Evolutionary conservation across 345 rosid genomes (phyloP).

Genomic region (Bretschneidera sinensis): DNA sequence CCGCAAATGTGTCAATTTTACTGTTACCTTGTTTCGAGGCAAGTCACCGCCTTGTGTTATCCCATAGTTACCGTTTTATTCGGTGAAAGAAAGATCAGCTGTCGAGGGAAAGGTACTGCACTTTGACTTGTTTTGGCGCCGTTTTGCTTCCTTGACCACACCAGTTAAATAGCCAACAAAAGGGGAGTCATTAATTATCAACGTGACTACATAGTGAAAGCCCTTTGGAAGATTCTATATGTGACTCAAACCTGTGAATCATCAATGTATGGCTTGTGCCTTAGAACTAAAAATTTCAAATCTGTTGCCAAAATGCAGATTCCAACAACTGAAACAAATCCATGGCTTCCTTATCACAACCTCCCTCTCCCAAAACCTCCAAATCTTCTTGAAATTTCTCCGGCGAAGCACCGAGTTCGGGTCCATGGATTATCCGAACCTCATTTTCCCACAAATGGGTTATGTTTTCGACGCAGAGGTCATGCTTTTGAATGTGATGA

Average conservation of each 20-base stretch:
- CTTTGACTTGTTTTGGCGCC: neutral
- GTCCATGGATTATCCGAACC: conserved; percentile 25
- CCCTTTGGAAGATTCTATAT: neutral
- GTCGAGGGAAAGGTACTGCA: no score
- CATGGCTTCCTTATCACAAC: conserved; percentile 26
- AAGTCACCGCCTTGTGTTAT: no score
- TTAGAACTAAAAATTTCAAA: conserved; percentile 14
- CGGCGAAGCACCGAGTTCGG: conserved; percentile 36
- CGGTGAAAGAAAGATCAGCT: no score
- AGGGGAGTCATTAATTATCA: neutral
- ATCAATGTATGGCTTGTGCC: conserved; percentile 14
- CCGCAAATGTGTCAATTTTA: no score
- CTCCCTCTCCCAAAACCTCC: conserved; percentile 10
- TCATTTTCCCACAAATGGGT: conserved; percentile 25
- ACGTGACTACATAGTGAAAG: neutral
- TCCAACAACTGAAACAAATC: conserved; percentile 30
- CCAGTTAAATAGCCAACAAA: no score
- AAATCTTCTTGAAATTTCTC: conserved; percentile 17
- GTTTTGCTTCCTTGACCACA: no score
- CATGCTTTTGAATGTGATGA: conserved; percentile 12
- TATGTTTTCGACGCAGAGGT: neutral
- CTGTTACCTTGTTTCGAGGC: no score
- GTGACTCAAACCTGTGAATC: neutral
- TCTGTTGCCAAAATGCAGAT: conserved; percentile 19
- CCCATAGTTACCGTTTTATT: no score